phyloP scores from a whole-genome alignment of 1,284 basidiomycete genomes.

The Cutaneotrichosporon dermatis region DNA sequence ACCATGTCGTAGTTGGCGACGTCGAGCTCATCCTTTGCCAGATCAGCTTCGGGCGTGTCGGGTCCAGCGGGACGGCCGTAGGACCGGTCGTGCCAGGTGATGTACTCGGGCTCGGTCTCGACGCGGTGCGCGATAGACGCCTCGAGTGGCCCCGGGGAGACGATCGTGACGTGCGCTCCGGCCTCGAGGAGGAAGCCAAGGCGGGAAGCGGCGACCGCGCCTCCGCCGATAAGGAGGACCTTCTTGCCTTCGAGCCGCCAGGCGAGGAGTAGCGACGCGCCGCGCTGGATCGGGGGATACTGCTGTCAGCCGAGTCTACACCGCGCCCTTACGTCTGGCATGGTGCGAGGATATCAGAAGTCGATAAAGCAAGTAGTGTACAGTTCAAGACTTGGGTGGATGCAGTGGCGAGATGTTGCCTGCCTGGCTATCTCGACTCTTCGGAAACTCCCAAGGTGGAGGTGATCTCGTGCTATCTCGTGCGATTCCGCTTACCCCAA shows the following conservation, averaged over 20 bases:
- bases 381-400: no score
- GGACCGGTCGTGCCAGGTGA: conserved; percentile 66
- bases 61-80: conserved; percentile 49
- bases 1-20: conserved; percentile 72
- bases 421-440: no score
- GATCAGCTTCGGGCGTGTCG: conserved; percentile 17
- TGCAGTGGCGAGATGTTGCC: no score
- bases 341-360: neutral
- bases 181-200: conserved; percentile 51
- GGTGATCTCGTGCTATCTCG: neutral
- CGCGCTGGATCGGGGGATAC: conserved; percentile 36
- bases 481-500: no score
- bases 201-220: conserved; percentile 55
- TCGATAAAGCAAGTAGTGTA: neutral
- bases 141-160: conserved; percentile 52
- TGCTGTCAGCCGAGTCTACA: neutral
- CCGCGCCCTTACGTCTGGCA: neutral
- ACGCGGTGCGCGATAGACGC: conserved; percentile 50
- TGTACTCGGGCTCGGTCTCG: conserved; percentile 52
- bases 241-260: conserved; percentile 52
- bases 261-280: conserved; percentile 52
- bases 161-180: conserved; percentile 48
- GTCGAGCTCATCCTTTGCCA: conserved; percentile 24
- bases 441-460: neutral
- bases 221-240: conserved; percentile 56